phyloP scores from a whole-genome alignment of 106 monocot genomes.

The Gastrodia elata region DNA sequence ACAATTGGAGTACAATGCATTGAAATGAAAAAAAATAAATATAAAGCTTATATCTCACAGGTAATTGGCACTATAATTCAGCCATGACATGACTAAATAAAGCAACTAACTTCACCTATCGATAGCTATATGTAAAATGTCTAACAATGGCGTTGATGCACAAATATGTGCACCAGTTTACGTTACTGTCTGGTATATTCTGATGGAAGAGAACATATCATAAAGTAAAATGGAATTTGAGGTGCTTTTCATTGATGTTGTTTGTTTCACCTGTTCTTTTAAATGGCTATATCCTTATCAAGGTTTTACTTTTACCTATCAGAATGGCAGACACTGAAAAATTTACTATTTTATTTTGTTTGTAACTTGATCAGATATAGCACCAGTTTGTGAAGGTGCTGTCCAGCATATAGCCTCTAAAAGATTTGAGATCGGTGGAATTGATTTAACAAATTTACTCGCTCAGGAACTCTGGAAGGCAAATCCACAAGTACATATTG shows the following conservation, averaged over 20 bases:
- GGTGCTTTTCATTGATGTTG: not conserved
- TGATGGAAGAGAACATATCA: not conserved
- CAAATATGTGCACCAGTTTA: not conserved
- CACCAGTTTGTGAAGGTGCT: constrained; percentile 97
- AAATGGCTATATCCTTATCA: not conserved
- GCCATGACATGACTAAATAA: not conserved
- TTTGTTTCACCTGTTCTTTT: not conserved
- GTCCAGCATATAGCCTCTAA: constrained; percentile 98
- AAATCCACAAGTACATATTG: constrained; percentile 57
- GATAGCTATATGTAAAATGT: not conserved
- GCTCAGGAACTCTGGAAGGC: constrained; percentile 74
- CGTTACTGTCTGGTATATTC: not conserved
- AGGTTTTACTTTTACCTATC: not conserved
- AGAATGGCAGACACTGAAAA: not conserved
- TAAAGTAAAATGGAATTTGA: not conserved
- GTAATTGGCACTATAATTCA: not conserved
- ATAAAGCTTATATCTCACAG: not conserved
- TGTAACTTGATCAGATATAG: constrained; percentile 56
- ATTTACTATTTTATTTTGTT: constrained; percentile 2
- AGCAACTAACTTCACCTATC: not conserved
- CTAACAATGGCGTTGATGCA: not conserved
- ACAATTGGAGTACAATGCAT: not conserved
- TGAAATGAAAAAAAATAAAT: not conserved
- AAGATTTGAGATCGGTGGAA: constrained; percentile 94
- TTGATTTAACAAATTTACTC: constrained; percentile 85